Conservation (phyloP, 768 basidiomycete genomes). For the Mycena galopus region DNA sequence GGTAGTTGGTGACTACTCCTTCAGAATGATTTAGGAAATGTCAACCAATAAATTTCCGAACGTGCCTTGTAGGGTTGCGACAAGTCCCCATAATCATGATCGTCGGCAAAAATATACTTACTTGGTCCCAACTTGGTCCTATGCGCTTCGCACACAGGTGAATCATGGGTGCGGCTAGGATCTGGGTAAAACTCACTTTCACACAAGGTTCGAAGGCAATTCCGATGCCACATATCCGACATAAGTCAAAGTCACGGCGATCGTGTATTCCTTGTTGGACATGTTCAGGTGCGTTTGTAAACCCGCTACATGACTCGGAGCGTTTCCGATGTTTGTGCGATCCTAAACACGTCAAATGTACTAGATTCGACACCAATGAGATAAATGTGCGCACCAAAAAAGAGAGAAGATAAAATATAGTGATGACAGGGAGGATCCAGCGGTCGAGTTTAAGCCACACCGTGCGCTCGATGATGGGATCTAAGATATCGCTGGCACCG, state of each 20-base stretch:
- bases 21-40: background rate
- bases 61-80: background rate
- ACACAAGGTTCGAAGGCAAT: background rate
- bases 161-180: background rate
- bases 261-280: conserved; percentile 61
- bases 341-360: background rate
- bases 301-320: conserved; percentile 69
- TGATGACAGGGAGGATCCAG: conserved; percentile 61
- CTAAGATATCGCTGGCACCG: background rate
- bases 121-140: no score
- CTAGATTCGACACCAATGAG: background rate
- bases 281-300: conserved; percentile 67
- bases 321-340: conserved; percentile 57
- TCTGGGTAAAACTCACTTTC: background rate
- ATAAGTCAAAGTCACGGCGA: conserved; percentile 61
- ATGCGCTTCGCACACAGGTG: background rate
- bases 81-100: background rate
- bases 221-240: conserved; percentile 61
- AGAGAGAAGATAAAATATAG: conserved; percentile 42
- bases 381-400: background rate
- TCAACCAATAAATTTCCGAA: background rate
- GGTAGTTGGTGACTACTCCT: background rate
- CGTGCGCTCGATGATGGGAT: conserved; percentile 50
- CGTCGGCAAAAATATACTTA: background rate
- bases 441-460: conserved; percentile 65